A percentile compares a stretch with the other conserved stretches of the same genome.
These are phyloP conservation scores for Vicia faba DNA, from an alignment of 306 rosid genomes.

Conservation along the genomic window DNA sequence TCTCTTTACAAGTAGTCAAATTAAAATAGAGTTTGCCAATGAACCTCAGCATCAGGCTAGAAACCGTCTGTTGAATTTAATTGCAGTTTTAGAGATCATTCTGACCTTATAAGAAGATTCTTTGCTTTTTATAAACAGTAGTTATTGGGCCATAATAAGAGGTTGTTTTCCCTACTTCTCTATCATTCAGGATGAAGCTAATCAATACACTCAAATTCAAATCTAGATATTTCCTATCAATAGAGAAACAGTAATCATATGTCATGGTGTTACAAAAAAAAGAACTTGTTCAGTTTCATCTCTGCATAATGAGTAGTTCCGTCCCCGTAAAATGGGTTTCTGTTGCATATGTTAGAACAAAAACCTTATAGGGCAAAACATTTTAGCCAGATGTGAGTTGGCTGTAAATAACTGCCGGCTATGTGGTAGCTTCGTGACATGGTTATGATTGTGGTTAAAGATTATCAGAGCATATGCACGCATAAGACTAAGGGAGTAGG, in stretches of 20 bases:
- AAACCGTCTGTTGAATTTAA: background rate
- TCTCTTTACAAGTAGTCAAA: background rate
- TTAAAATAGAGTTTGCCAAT: constrained; percentile 19
- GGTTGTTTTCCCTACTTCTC: constrained; percentile 1
- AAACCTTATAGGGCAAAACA: background rate
- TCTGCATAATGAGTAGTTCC: background rate
- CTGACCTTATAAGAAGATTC: constrained; percentile 20
- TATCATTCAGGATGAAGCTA: constrained; percentile 19
- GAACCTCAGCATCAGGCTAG: constrained; percentile 18
- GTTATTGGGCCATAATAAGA: background rate
- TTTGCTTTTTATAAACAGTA: constrained; percentile 1
- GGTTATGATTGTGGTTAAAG: constrained; percentile 8
- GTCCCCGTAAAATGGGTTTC: background rate
- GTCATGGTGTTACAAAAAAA: background rate
- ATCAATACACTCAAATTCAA: constrained; percentile 4
- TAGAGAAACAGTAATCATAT: background rate
- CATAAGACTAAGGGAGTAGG: background rate
- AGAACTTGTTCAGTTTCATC: background rate
- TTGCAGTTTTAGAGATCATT: background rate
- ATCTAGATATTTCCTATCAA: constrained; percentile 1
- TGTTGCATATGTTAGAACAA: background rate
- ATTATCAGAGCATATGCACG: background rate
- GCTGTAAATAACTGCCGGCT: background rate
- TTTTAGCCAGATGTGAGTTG: constrained; percentile 15
- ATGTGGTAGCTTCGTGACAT: constrained; percentile 4